A percentile compares a stretch with the other conserved stretches of the same genome.
Conservation (phyloP, 169 alveolate genomes). For the Cryptosporidium meleagridis region DNA sequence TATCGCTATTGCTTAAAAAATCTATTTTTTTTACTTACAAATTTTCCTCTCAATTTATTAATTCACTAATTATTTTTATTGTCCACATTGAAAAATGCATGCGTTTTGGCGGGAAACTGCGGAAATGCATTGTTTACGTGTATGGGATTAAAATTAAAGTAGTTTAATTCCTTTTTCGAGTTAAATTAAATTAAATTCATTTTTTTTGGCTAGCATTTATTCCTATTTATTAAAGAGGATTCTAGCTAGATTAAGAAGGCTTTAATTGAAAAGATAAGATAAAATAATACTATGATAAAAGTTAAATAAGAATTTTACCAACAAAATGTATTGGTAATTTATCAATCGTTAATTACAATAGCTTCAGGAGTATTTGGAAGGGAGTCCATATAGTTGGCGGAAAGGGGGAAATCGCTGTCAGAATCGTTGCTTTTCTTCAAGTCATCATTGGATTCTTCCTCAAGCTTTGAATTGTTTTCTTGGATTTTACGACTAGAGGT, state of each 20-base stretch:
- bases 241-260: no score
- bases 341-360: not conserved
- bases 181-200: no score
- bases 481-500: not conserved
- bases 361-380: slow-evolving; percentile 66
- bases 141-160: not conserved
- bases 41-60: not conserved
- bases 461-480: not conserved
- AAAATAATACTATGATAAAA: not conserved
- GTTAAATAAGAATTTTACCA: not conserved
- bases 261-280: no score
- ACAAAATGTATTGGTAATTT: not conserved
- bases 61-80: not conserved
- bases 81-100: slow-evolving; percentile 2
- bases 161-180: no score
- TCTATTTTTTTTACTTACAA: not conserved
- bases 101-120: not conserved
- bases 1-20: no score
- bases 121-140: not conserved
- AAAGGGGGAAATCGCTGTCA: not conserved
- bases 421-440: not conserved
- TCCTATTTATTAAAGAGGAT: no score
- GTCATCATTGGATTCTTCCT: not conserved
- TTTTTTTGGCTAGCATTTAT: no score
- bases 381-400: slow-evolving; percentile 8